A percentile compares a stretch with the other conserved stretches of the same genome.
Conservation (phyloP, 1,284 basidiomycete species). For the Cryptococcus neoformans region DNA sequence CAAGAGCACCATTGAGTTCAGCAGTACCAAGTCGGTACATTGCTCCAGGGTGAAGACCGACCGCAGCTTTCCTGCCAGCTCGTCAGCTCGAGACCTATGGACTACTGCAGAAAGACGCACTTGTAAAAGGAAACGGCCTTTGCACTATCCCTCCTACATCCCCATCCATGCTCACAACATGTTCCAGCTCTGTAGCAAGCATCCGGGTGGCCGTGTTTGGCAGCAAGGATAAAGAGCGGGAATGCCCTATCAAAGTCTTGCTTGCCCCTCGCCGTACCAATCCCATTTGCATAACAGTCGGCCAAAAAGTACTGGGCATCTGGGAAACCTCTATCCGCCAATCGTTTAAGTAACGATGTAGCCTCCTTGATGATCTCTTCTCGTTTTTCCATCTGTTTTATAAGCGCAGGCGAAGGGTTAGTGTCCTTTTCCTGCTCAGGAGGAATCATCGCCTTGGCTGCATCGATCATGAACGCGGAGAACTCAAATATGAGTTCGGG, state of each 20-base stretch:
- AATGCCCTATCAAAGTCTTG: conserved; percentile 98
- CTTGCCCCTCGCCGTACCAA: conserved; percentile 79
- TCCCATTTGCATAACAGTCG: conserved; percentile 96
- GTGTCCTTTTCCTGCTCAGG: conserved; percentile 18
- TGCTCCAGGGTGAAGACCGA: conserved; percentile 86
- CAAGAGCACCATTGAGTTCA: conserved; percentile 93
- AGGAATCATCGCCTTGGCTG: conserved; percentile 69
- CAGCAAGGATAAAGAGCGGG: conserved; percentile 91
- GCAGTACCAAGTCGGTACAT: conserved; percentile 96
- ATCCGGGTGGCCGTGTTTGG: conserved; percentile 98
- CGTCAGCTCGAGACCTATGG: not conserved
- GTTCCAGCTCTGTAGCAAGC: conserved; percentile 94
- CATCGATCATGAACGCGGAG: conserved; percentile 97
- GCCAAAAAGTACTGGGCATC: conserved; percentile 96
- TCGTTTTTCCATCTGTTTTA: conserved; percentile 79
- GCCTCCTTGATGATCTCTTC: conserved; percentile 87
- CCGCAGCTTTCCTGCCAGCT: conserved; percentile 75
- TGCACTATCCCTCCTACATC: conserved; percentile 83
- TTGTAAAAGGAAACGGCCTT: conserved; percentile 90
- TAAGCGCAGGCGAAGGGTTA: conserved; percentile 50
- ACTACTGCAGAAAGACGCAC: conserved; percentile 31
- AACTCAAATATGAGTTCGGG: conserved; percentile 98
- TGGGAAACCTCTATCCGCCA: conserved; percentile 90
- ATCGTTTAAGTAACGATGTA: conserved; percentile 75
- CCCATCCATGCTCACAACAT: conserved; percentile 99